A percentile compares a stretch with the other conserved stretches of the same genome.
Evolutionary conservation across 345 rosid genomes (phyloP).

Genomic region (Linum usitatissimum): DNA sequence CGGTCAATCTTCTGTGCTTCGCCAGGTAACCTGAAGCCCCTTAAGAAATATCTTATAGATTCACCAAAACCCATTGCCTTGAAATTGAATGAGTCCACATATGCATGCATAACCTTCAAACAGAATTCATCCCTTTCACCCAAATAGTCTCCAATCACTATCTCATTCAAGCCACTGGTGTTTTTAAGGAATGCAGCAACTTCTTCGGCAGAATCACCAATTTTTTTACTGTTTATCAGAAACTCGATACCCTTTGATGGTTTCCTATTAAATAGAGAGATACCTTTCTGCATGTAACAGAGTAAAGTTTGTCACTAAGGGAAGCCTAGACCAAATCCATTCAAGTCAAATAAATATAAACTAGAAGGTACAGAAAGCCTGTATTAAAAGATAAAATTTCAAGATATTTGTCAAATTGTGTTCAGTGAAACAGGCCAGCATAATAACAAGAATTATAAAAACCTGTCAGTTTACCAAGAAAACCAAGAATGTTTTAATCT

Average conservation of each 20-base stretch:
- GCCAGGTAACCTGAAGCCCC: constrained; percentile 87
- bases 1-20: constrained; percentile 99
- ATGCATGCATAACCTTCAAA: constrained; percentile 90
- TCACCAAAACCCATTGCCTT: constrained; percentile 77
- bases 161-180: constrained; percentile 61
- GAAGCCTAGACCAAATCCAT: constrained; percentile 1
- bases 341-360: not conserved
- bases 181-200: constrained; percentile 70
- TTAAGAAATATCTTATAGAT: constrained; percentile 80
- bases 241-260: constrained; percentile 89
- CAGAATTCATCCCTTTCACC: constrained; percentile 93
- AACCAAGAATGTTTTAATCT: constrained; percentile 11
- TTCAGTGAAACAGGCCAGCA: constrained; percentile 2
- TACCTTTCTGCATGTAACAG: constrained; percentile 72
- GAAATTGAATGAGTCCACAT: constrained; percentile 85
- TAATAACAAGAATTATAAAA: not conserved
- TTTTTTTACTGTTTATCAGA: constrained; percentile 54
- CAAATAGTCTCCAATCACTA: constrained; percentile 87
- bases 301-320: constrained; percentile 19
- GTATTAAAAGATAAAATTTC: too few species aligned
- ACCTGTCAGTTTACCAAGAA: not conserved
- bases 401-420: constrained; percentile 2
- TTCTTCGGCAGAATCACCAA: constrained; percentile 73
- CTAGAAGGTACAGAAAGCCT: too few species aligned
- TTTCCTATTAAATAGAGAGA: constrained; percentile 71